These are phyloP conservation scores for Didymella pomorum DNA, from an alignment of 2,329 filamentous ascomycete genomes.

Conservation along the genomic window DNA sequence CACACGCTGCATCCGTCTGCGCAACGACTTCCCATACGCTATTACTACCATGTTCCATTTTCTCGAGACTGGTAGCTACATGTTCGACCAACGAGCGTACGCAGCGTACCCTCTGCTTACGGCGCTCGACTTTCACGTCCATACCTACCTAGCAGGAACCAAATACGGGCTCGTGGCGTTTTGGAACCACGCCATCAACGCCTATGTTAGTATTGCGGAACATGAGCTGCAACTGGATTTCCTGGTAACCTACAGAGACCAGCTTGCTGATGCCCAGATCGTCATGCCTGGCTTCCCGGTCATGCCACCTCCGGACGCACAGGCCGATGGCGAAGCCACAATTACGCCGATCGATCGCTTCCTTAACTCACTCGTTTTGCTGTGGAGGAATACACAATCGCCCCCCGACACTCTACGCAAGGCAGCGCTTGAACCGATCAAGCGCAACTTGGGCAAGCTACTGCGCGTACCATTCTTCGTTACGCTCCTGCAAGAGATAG, in stretches of 20 bases:
- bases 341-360: slow-evolving; percentile 22
- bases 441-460: slow-evolving; percentile 23
- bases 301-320: not conserved
- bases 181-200: slow-evolving; percentile 16
- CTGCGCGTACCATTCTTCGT: slow-evolving; percentile 26
- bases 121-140: slow-evolving; percentile 36
- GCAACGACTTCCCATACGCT: slow-evolving; percentile 33
- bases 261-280: not conserved
- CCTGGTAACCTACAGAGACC: not conserved
- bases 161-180: slow-evolving; percentile 33
- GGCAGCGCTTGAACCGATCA: slow-evolving; percentile 29
- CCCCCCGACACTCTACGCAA: slow-evolving; percentile 27
- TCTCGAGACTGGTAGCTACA: slow-evolving; percentile 30
- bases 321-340: not conserved
- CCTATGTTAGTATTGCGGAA: slow-evolving; percentile 24
- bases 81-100: slow-evolving; percentile 20
- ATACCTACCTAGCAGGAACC: slow-evolving; percentile 32
- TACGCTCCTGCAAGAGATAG: slow-evolving; percentile 25
- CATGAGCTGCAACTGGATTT: slow-evolving; percentile 21
- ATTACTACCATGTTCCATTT: slow-evolving; percentile 32
- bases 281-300: not conserved
- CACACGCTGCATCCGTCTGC: slow-evolving; percentile 27
- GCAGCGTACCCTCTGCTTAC: slow-evolving; percentile 28
- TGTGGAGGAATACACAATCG: slow-evolving; percentile 33
- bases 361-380: slow-evolving; percentile 32